Evolutionary conservation across 129 eudicot species (phyloP), one percentile per base, ranked within the genome.

Genomic region (Dittrichia graveolens): DNA sequence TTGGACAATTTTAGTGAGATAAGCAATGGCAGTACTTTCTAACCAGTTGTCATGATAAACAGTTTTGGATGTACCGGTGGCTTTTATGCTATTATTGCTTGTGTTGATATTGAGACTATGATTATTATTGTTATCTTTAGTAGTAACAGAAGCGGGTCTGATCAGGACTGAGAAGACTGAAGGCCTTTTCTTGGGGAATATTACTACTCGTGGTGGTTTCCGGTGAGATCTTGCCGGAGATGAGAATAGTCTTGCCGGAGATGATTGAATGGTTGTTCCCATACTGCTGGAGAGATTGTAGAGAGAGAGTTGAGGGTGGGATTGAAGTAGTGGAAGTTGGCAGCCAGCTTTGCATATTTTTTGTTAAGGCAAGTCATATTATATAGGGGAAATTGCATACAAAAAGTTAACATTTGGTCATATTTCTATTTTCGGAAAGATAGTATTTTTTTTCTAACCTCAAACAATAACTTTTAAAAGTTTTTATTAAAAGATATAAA

Each of bases 41-140:
- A 85, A 66, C 93, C 95, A 94, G 74, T 71, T 84, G 61, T 94
- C 99, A 2, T 62, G 79, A 59, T 88, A 85, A 12, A 65, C 48
- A 14, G 78, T 79, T 57, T 79, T 75, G 15, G 79, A 77, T 19
- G 76, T 38, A 5, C 14, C 6, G 42, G 75, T 69, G 46, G 80
- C 9, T 59, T 0, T 24, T 24, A 35, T 39, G 0, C 46, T 42
- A 13, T 65, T 65, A 40, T 65, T 55, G 45, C 13, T 65, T 11
- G 5, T 56, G 39, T 78, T 46, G 6, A 46, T 37, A 3, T 52
- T 62, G 14, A 67, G 75, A 38, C 37, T 8, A 4, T 8, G 52
- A 62, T 71, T 43, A 18, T 53, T 46, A 69, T 38, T 24, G 45
- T 37, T 40, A 39, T 76, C 11, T 31, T 46, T 76, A 3, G 58